Conservation (phyloP, 192 early-diverging fungal species). For the Coemansia sp. region DNA sequence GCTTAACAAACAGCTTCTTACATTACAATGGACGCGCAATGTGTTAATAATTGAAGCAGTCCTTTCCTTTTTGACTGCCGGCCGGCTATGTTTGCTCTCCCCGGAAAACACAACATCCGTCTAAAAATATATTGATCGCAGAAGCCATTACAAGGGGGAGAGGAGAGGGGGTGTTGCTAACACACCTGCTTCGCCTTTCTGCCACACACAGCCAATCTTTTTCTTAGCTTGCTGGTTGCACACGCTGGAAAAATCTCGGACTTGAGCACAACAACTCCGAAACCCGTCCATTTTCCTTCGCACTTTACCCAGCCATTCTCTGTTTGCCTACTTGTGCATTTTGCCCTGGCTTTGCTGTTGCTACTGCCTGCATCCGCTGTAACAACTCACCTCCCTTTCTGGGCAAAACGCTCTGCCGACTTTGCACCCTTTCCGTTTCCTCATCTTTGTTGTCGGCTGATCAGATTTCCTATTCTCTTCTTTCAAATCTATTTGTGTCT, state of each 20-base stretch:
- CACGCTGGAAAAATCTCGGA: conserved; percentile 33
- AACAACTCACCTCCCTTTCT: neutral
- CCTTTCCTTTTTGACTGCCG: neutral
- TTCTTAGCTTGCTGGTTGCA: neutral
- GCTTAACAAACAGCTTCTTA: neutral
- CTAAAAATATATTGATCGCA: conserved; percentile 26
- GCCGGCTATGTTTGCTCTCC: neutral
- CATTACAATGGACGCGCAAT: neutral
- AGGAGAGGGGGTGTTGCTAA: neutral
- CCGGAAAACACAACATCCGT: conserved; percentile 1
- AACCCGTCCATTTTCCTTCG: conserved; percentile 15
- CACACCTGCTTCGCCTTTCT: neutral
- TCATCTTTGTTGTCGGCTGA: no score
- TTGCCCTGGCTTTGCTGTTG: neutral
- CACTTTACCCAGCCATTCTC: neutral
- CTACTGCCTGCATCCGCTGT: neutral
- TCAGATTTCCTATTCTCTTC: no score
- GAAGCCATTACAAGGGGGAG: neutral
- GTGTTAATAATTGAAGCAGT: conserved; percentile 6
- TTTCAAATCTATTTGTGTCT: neutral
- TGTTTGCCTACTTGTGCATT: neutral
- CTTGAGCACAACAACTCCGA: conserved; percentile 34
- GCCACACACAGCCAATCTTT: neutral
- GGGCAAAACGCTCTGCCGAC: neutral
- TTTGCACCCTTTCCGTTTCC: neutral